These are phyloP conservation scores for Lagenaria siceraria DNA, from an alignment of 306 rosid species.

Conservation along the genomic window DNA sequence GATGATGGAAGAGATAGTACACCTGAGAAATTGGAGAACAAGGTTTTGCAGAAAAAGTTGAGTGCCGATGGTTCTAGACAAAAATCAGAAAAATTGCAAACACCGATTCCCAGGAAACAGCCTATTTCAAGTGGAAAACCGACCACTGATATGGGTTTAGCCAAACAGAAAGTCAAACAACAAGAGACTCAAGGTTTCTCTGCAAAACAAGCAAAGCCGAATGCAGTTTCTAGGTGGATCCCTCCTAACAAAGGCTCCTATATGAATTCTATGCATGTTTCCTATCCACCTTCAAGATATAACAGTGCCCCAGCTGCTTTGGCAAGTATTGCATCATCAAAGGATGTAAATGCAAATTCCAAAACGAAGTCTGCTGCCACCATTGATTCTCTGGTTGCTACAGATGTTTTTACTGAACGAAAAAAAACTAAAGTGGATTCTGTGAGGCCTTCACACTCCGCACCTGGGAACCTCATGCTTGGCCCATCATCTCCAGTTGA, in stretches of 20 bases:
- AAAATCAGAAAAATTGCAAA: constrained; percentile 47
- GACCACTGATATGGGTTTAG: constrained; percentile 28
- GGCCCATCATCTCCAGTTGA: constrained; percentile 21
- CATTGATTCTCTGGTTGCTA: constrained; percentile 15
- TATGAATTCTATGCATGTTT: constrained; percentile 70
- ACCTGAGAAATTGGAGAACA: constrained; percentile 32
- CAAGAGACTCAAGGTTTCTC: constrained; percentile 51
- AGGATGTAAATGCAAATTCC: constrained; percentile 43
- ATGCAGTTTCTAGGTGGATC: constrained; percentile 71
- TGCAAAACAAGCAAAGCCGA: constrained; percentile 67
- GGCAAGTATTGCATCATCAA: constrained; percentile 22
- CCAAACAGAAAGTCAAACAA: constrained; percentile 56
- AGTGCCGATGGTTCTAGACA: constrained; percentile 41
- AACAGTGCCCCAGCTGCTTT: constrained; percentile 67
- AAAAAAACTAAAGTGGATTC: constrained; percentile 32
- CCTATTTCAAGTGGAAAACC: constrained; percentile 31
- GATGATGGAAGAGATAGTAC: constrained; percentile 37
- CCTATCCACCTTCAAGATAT: constrained; percentile 75
- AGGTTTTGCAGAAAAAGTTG: constrained; percentile 26
- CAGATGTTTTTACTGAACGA: constrained; percentile 31
- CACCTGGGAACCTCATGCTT: constrained; percentile 30
- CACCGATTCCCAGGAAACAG: constrained; percentile 41
- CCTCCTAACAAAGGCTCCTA: constrained; percentile 87
- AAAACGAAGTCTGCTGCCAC: constrained; percentile 30
- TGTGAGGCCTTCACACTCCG: constrained; percentile 37